Evolutionary conservation across 2,329 filamentous ascomycete genomes (phyloP), one percentile per base, ranked within the genome.

Genomic region (Aspergillus pseudoterreus): DNA sequence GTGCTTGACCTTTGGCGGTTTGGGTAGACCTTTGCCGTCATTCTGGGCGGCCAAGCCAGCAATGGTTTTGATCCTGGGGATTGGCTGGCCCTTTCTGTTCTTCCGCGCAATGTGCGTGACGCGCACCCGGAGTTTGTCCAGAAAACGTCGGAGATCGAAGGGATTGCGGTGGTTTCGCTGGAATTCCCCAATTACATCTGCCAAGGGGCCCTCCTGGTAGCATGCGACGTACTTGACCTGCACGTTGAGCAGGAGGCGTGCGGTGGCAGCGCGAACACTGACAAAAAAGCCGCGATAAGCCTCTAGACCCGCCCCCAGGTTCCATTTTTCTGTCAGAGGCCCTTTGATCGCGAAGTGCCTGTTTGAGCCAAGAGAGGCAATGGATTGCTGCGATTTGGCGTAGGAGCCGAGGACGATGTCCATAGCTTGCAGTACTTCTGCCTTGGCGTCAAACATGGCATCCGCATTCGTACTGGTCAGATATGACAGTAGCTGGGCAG

Each of bases 231-330:
- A 79, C 8, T 81, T 81, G 22, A 86, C 82, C 52, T 87, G 84
- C 3, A 86, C 71, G 51, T 87, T 87, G 11, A 86, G 64, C 1
- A 87, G 62, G 4, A 86, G 69, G 3, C 82, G 75, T 36, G 75
- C 77, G 12, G 81, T 80, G 2, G 81, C 78, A 2, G 81, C 77
- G 4, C 84, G 80, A 27, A 83, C 79, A 59, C 82, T 85, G 10
- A 82, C 73, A 60, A 81, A 86, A 66, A 81, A 87, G 0, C 84
- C 84, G 39, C 83, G 75, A 4, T 84, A 64, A 0, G 82, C 82
- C 44, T 80, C 71, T 0, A 87, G 69, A 1, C 82, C 82, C 10
- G 63, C 70, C 2, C 74, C 75, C 1, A 86, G 72, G 27, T 73
- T 60, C 3, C 63, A 60, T 0, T 50, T 56, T 44, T 79, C 71